Evolutionary conservation across 2,329 filamentous ascomycete species (phyloP), one percentile per base, ranked within the genome.

Genomic region (Colletotrichum karsti): DNA sequence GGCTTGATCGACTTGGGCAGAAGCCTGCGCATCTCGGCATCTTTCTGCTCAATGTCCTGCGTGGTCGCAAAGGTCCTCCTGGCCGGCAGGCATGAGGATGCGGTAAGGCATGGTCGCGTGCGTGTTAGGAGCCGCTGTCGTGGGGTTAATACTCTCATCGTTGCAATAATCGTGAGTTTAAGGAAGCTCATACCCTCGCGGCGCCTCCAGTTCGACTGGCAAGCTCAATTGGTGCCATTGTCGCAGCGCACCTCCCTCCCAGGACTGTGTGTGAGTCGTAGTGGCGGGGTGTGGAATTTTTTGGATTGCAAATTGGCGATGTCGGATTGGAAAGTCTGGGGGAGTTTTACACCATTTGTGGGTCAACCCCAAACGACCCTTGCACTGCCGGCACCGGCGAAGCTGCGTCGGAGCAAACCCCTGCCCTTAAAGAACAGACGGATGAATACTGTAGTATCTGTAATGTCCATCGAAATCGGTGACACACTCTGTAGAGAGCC

Each of bases 171-270:
- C 44, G 7, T 26, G 15, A 66, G 12, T 15, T 4, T 1, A 6
- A 37, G 42, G 12, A 18, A 6, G 15, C 41, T 46, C 74, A 61
- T 77, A 87, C 85, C 78, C 79, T 81, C 75, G 84, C 80, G 74
- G 81, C 79, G 72, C 80, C 80, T 75, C 84, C 82, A 69, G 83
- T 83, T 73, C 84, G 82, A 73, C 81, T 80, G 72, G 81, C 83
- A 72, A 85, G 78, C 76, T 84, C 79, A 78, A 86, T 84, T 79
- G 84, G 78, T 77, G 83, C 83, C 84, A 87, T 87, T 62, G 58
- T 79, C 69, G 56, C 63, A 57, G 56, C 61, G 46, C 68, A 59
- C 39, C 48, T 69, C 65, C 56, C 65, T 65, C 57, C 41, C 50
- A 61, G 50, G 57, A 41, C 54, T 63, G 48, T 50, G 48, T 67